Percentiles rank a stretch among this genome's conserved stretches.
Conservation (phyloP, 148 eudicot genomes). For the Suaeda aralocaspica region DNA sequence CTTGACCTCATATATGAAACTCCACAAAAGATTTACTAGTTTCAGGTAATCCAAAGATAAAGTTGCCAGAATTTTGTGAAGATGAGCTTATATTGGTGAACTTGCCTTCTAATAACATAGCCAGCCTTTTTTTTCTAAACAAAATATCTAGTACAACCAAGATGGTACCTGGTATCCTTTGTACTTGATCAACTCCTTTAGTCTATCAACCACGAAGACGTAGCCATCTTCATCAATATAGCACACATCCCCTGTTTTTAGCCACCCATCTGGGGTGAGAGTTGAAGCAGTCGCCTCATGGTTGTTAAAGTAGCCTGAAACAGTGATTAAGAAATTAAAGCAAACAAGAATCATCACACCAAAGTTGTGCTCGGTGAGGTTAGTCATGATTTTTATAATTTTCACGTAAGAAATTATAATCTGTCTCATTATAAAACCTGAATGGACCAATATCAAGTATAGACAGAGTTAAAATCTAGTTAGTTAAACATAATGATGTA, state of each 20-base stretch:
- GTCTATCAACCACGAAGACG: conserved; percentile 59
- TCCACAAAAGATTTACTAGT: too few species aligned
- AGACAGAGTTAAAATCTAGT: not conserved
- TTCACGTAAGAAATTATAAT: not conserved
- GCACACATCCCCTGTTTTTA: conserved; percentile 66
- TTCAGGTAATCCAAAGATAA: too few species aligned
- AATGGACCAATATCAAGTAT: not conserved
- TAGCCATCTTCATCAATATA: conserved; percentile 62
- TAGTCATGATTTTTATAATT: not conserved
- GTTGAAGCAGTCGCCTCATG: conserved; percentile 52
- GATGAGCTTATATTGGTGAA: too few species aligned
- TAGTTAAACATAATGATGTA: not conserved
- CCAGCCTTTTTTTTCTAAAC: too few species aligned
- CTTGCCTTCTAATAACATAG: too few species aligned
- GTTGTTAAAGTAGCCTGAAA: conserved; percentile 57
- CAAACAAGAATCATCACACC: not conserved
- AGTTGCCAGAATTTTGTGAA: too few species aligned
- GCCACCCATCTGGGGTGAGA: conserved; percentile 57
- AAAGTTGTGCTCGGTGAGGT: not conserved
- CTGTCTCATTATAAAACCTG: not conserved
- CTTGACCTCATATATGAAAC: too few species aligned
- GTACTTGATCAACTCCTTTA: conserved; percentile 70
- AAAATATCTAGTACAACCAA: too few species aligned
- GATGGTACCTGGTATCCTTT: conserved; percentile 69
- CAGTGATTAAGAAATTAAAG: not conserved